These are phyloP conservation scores for Penicillium verhagenii DNA, from an alignment of 495 filamentous ascomycete species.

Conservation along the genomic window DNA sequence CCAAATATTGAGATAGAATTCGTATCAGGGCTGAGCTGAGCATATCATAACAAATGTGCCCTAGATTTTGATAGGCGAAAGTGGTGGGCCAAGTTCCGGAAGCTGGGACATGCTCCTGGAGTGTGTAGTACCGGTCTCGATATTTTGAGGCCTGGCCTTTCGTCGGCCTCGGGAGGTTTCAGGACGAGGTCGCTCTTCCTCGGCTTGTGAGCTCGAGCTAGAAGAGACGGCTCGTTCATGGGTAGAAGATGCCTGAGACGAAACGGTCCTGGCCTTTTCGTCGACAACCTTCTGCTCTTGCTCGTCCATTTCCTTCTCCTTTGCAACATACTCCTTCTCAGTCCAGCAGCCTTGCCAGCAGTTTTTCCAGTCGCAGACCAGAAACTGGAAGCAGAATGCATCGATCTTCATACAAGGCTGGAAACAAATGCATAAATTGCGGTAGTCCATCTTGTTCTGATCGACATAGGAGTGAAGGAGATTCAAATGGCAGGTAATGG, in stretches of 20 bases:
- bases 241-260: conserved; percentile 11
- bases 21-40: background rate
- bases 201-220: conserved; percentile 53
- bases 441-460: conserved; percentile 93
- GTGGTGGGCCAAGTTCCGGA: conserved; percentile 69
- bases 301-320: conserved; percentile 65
- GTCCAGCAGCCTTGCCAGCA: conserved; percentile 96
- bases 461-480: conserved; percentile 80
- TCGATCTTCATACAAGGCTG: conserved; percentile 93
- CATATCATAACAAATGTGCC: background rate
- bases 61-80: conserved; percentile 65
- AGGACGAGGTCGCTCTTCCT: conserved; percentile 34
- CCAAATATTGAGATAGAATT: background rate
- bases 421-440: conserved; percentile 91
- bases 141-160: conserved; percentile 40
- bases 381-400: conserved; percentile 83
- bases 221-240: conserved; percentile 65
- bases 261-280: conserved; percentile 13
- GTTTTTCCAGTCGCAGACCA: conserved; percentile 87
- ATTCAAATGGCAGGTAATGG: conserved; percentile 90
- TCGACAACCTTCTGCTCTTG: conserved; percentile 27
- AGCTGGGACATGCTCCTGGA: conserved; percentile 45
- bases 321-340: conserved; percentile 73
- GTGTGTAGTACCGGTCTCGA: conserved; percentile 33
- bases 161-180: conserved; percentile 33